A percentile compares a stretch with the other conserved stretches of the same genome.
Conservation (phyloP, 768 basidiomycete species). For the Tylopilus sp. region DNA sequence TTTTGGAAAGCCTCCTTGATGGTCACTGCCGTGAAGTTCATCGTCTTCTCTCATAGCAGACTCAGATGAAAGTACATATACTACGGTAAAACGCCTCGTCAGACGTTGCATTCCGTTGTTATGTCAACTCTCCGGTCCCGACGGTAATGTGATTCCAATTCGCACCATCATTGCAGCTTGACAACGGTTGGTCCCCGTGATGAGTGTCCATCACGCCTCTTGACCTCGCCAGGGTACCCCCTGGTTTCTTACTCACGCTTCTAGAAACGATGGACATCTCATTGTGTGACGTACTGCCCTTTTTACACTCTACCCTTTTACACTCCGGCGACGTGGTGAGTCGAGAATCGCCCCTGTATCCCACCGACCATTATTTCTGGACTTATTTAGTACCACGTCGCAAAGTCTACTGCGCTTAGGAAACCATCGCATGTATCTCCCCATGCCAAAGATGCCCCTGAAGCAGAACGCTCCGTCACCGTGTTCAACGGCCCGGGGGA, state of each 20-base stretch:
- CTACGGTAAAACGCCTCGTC: too few relatives aligned
- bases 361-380: not conserved
- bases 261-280: not conserved
- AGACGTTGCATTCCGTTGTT: too few relatives aligned
- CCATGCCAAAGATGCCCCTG: not conserved
- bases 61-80: too few relatives aligned
- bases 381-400: conserved; percentile 5
- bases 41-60: too few relatives aligned
- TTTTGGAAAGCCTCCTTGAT: conserved; percentile 18
- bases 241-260: not conserved
- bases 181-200: too few relatives aligned
- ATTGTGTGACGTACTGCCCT: conserved; percentile 1
- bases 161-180: not conserved
- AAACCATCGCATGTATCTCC: conserved; percentile 2
- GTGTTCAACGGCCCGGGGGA: conserved; percentile 15
- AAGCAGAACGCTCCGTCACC: not conserved
- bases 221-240: too few relatives aligned
- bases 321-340: conserved; percentile 13
- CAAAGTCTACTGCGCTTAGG: conserved; percentile 1
- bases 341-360: not conserved
- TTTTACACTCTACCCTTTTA: conserved; percentile 2
- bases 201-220: too few relatives aligned
- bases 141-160: too few relatives aligned
- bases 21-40: too few relatives aligned
- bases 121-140: too few relatives aligned